Percentiles rank a stretch among this genome's conserved stretches.
phyloP scores from a whole-genome alignment of 805 yeast genomes.

The Teunomyces panamensis region DNA sequence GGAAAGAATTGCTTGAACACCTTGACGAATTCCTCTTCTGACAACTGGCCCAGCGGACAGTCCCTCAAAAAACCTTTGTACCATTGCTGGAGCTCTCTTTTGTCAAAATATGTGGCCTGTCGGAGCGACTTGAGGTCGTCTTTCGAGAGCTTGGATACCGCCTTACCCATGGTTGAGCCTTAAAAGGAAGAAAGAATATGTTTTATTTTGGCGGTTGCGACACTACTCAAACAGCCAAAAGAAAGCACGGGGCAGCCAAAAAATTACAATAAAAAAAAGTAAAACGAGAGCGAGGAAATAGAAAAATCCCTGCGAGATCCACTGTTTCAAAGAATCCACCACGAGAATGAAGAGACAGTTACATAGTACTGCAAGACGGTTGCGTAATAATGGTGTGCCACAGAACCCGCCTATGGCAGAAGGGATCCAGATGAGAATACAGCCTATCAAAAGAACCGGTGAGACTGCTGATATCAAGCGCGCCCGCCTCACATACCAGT shows the following conservation, averaged over 20 bases:
- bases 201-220: not conserved
- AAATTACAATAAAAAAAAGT: not conserved
- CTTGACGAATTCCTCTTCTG: slow-evolving; percentile 83
- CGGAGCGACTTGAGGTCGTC: slow-evolving; percentile 84
- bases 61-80: slow-evolving; percentile 93
- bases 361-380: not conserved
- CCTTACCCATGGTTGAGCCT: slow-evolving; percentile 71
- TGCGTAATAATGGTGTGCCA: slow-evolving; percentile 38
- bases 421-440: slow-evolving; percentile 59
- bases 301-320: too few relatives aligned
- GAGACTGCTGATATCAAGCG: slow-evolving; percentile 73
- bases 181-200: not conserved
- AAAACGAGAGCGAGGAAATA: not conserved
- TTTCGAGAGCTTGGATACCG: slow-evolving; percentile 86
- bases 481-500: slow-evolving; percentile 88
- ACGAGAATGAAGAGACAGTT: not conserved
- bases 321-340: not conserved
- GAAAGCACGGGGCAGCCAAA: not conserved
- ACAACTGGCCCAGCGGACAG: slow-evolving; percentile 86
- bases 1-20: slow-evolving; percentile 97
- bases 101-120: slow-evolving; percentile 85
- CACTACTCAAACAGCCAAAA: not conserved
- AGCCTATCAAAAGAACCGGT: slow-evolving; percentile 73
- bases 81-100: slow-evolving; percentile 97
- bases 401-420: slow-evolving; percentile 39